phyloP scores from a whole-genome alignment of 2,329 filamentous ascomycete species.

The Trichoderma lentiforme region DNA sequence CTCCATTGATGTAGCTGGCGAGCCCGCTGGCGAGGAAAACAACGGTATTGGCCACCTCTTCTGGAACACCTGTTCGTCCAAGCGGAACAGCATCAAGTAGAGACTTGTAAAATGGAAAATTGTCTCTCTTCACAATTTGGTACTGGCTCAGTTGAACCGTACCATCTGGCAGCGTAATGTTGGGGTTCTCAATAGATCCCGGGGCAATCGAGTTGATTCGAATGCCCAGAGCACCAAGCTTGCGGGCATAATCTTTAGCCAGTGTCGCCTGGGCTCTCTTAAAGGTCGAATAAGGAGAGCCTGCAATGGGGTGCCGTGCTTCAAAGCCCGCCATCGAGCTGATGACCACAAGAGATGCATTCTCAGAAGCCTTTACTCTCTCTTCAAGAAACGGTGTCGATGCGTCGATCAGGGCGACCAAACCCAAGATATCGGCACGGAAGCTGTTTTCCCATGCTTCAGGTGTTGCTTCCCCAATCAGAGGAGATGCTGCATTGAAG shows the following conservation, averaged over 20 bases:
- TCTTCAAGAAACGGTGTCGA: constrained; percentile 22
- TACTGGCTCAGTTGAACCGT: constrained; percentile 24
- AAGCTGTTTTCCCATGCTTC: constrained; percentile 27
- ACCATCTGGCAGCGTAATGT: constrained; percentile 21
- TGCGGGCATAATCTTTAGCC: constrained; percentile 25
- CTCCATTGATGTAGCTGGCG: constrained; percentile 23
- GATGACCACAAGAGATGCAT: constrained; percentile 27
- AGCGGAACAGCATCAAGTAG: constrained; percentile 21
- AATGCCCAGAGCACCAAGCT: constrained; percentile 24
- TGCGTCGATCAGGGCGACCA: constrained; percentile 24
- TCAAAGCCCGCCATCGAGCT: constrained; percentile 27
- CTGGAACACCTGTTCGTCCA: constrained; percentile 17
- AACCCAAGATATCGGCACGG: constrained; percentile 25
- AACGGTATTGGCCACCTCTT: constrained; percentile 26
- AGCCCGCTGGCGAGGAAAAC: constrained; percentile 26
- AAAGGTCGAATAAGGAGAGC: constrained; percentile 24
- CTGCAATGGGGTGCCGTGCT: constrained; percentile 9
- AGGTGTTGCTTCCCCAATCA: constrained; percentile 3
- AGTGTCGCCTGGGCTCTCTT: constrained; percentile 27
- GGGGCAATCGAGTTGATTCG: constrained; percentile 26
- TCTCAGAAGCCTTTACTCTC: constrained; percentile 9
- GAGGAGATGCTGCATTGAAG: constrained; percentile 20
- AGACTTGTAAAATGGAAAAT: constrained; percentile 13
- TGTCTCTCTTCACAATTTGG: neutral
- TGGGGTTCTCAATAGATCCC: constrained; percentile 23